A percentile compares a stretch with the other conserved stretches of the same genome.
Conservation (phyloP, 352 stramenopile genomes). For the Pythium aquatile region DNA sequence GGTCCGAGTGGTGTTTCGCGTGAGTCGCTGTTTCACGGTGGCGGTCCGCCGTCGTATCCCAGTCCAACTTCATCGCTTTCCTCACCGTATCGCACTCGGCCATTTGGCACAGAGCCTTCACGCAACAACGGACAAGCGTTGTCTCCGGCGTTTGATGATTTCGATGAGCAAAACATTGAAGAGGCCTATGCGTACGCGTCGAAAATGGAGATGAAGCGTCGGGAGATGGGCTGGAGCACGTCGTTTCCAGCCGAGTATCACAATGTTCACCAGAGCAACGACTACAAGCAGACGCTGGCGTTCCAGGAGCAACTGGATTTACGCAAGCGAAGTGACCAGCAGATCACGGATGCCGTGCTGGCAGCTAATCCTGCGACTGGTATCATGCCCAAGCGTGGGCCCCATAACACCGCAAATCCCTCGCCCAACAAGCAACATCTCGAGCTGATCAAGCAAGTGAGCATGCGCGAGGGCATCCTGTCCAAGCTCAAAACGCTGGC, state of each 20-base stretch:
- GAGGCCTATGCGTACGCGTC: background rate
- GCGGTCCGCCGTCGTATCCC: background rate
- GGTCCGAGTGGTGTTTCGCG: background rate
- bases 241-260: constrained; percentile 71
- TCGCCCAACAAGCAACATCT: constrained; percentile 35
- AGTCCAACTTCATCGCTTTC: background rate
- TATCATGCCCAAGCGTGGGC: background rate
- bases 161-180: background rate
- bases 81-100: constrained; percentile 21
- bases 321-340: constrained; percentile 23
- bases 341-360: constrained; percentile 25
- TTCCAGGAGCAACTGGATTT: constrained; percentile 50
- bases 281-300: constrained; percentile 60
- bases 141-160: constrained; percentile 15
- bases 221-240: constrained; percentile 70
- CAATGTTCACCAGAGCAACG: constrained; percentile 26
- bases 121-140: constrained; percentile 3
- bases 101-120: background rate
- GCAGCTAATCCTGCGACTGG: background rate
- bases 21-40: constrained; percentile 6
- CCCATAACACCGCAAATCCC: background rate
- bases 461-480: constrained; percentile 62
- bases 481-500: constrained; percentile 44
- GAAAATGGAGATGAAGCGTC: constrained; percentile 37
- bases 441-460: constrained; percentile 52